Conservation (phyloP, 2,329 filamentous ascomycete genomes). For the Aspergillus nomiae region DNA sequence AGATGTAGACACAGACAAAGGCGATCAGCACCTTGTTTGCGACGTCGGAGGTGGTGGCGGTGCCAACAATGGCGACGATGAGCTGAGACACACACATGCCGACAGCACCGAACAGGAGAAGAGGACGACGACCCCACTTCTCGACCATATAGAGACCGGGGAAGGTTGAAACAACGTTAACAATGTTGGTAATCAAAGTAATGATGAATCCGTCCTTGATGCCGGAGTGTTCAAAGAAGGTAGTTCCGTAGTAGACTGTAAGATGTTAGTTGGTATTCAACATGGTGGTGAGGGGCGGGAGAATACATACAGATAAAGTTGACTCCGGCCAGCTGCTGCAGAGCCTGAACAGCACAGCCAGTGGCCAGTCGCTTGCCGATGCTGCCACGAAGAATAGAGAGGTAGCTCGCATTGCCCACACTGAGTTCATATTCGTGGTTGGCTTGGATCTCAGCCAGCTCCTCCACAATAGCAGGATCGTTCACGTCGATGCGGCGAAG, state of each 20-base stretch:
- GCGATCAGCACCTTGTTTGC: conserved; percentile 48
- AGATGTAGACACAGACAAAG: conserved; percentile 51
- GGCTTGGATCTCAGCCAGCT: conserved; percentile 81
- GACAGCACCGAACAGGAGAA: conserved; percentile 50
- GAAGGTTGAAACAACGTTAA: conserved; percentile 53
- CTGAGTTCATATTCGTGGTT: conserved; percentile 80
- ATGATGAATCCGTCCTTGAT: conserved; percentile 49
- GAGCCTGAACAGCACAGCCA: conserved; percentile 41
- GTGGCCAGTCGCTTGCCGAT: conserved; percentile 43
- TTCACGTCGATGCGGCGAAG: conserved; percentile 69
- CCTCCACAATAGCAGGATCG: conserved; percentile 71
- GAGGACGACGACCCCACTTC: conserved; percentile 51
- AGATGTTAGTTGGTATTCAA: conserved; percentile 13
- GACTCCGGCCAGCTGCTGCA: conserved; percentile 46
- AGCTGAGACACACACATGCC: conserved; percentile 51
- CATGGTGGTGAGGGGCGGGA: background rate
- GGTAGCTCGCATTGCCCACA: conserved; percentile 39
- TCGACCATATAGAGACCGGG: conserved; percentile 52
- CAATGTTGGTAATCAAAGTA: conserved; percentile 49
- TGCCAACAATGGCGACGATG: conserved; percentile 53
- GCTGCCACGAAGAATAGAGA: conserved; percentile 38
- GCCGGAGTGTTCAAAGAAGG: conserved; percentile 43
- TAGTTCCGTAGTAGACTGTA: conserved; percentile 42
- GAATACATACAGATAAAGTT: conserved; percentile 44
- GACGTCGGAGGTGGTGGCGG: conserved; percentile 35